Evolutionary conservation across 31 red algal genomes (phyloP).

Genomic region (Odonthalia washingtoniensis): DNA sequence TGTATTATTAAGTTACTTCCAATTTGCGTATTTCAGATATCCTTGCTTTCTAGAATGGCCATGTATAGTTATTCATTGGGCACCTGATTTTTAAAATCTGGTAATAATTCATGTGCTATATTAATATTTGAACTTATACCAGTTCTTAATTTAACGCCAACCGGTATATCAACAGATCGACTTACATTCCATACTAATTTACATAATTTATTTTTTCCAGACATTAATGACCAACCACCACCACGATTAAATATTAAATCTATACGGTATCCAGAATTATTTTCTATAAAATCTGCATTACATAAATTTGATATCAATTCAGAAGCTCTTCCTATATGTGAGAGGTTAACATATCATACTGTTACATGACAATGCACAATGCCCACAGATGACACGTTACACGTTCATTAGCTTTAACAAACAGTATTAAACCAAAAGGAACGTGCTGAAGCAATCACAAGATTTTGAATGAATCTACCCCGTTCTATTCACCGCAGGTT

Average conservation of each 20-base stretch:
- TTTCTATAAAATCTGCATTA: slow-evolving; percentile 85
- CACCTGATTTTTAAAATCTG: slow-evolving; percentile 63
- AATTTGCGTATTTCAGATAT: slow-evolving; percentile 84
- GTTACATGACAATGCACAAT: no score
- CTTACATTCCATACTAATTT: slow-evolving; percentile 60
- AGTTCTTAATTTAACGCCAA: slow-evolving; percentile 81
- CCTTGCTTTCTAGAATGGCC: slow-evolving; percentile 82
- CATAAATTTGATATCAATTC: slow-evolving; percentile 71
- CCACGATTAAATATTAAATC: slow-evolving; percentile 84
- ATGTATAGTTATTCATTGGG: slow-evolving; percentile 87
- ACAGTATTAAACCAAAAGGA: no score
- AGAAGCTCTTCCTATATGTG: no score
- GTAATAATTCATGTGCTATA: slow-evolving; percentile 82
- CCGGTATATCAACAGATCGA: slow-evolving; percentile 56
- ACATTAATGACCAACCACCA: slow-evolving; percentile 81
- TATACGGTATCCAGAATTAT: slow-evolving; percentile 88
- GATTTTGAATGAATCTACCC: no score
- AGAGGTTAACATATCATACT: no score
- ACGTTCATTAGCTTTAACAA: no score
- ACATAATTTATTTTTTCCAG: slow-evolving; percentile 55
- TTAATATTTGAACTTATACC: slow-evolving; percentile 47
- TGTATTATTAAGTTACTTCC: slow-evolving; percentile 72
- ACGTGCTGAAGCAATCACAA: no score
- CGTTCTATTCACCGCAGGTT: no score
- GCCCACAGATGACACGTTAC: no score